Conservation (phyloP, 179 eudicot genomes). For the Gypsophila paniculata region DNA sequence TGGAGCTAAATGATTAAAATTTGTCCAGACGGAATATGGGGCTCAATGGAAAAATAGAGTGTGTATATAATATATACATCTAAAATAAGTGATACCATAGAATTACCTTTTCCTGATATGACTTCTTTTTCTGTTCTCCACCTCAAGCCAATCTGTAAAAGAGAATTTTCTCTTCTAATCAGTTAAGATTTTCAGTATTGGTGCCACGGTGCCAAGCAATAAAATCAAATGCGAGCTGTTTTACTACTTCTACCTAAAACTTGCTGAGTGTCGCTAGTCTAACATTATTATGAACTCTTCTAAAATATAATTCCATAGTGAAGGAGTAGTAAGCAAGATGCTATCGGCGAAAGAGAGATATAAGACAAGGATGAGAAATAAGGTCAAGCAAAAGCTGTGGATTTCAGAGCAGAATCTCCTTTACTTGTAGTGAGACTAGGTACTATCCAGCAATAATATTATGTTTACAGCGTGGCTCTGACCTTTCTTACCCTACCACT, state of each 20-base stretch:
- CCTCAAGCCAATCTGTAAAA: constrained; percentile 77
- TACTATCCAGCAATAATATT: too few species aligned
- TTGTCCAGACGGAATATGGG: too few species aligned
- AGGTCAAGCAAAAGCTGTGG: neutral
- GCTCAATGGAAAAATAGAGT: neutral
- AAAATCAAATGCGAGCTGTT: neutral
- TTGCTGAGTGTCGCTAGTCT: neutral
- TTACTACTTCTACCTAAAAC: neutral
- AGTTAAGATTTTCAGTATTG: neutral
- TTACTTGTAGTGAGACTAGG: neutral
- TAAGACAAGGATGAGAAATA: neutral
- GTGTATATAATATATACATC: neutral
- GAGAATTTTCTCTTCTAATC: constrained; percentile 7
- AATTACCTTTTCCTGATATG: constrained; percentile 77
- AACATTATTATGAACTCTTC: neutral
- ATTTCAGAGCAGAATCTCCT: neutral
- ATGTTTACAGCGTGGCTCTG: neutral
- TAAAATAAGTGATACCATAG: neutral
- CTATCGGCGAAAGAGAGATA: neutral
- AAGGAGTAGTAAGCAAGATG: neutral
- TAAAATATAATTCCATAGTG: neutral
- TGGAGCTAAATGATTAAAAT: too few species aligned
- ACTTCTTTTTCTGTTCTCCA: constrained; percentile 97
- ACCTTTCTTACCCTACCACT: neutral
- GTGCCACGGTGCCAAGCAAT: neutral